A percentile compares a stretch with the other conserved stretches of the same genome.
Conservation (phyloP, 768 basidiomycete species). For the Rhodosporidiobolus odoratus region DNA sequence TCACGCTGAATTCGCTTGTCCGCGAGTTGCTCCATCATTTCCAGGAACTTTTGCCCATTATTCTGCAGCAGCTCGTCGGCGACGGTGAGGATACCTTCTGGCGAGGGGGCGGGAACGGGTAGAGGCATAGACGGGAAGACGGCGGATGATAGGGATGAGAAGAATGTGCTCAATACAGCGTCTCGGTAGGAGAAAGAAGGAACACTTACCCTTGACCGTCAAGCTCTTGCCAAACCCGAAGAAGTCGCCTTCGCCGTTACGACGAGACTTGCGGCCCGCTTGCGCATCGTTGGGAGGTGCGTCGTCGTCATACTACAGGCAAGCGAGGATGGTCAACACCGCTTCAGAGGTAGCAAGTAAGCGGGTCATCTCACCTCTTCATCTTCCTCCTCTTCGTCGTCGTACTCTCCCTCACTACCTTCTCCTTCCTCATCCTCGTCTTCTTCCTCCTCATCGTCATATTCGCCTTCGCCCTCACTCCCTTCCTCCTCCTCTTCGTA, state of each 20-base stretch:
- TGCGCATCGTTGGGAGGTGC: conserved; percentile 2
- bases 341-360: background rate
- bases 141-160: conserved; percentile 19
- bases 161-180: conserved; percentile 23
- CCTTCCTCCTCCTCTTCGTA: conserved; percentile 56
- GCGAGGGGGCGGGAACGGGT: conserved; percentile 19
- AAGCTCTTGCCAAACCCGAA: conserved; percentile 66
- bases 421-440: conserved; percentile 63
- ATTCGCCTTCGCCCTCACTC: conserved; percentile 56
- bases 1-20: conserved; percentile 89
- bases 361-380: conserved; percentile 53
- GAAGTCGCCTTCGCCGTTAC: conserved; percentile 38
- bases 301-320: conserved; percentile 28
- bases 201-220: conserved; percentile 57
- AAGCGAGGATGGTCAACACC: background rate
- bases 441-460: conserved; percentile 61
- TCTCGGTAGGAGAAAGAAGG: background rate
- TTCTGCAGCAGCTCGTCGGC: conserved; percentile 98
- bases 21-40: conserved; percentile 99
- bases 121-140: background rate
- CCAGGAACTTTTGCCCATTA: conserved; percentile 96
- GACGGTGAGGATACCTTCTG: conserved; percentile 93
- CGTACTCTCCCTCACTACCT: conserved; percentile 62
- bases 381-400: conserved; percentile 41
- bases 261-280: conserved; percentile 12